These are phyloP conservation scores for Setomelanomma holmii DNA, from an alignment of 2,329 filamentous ascomycete species.

Conservation along the genomic window DNA sequence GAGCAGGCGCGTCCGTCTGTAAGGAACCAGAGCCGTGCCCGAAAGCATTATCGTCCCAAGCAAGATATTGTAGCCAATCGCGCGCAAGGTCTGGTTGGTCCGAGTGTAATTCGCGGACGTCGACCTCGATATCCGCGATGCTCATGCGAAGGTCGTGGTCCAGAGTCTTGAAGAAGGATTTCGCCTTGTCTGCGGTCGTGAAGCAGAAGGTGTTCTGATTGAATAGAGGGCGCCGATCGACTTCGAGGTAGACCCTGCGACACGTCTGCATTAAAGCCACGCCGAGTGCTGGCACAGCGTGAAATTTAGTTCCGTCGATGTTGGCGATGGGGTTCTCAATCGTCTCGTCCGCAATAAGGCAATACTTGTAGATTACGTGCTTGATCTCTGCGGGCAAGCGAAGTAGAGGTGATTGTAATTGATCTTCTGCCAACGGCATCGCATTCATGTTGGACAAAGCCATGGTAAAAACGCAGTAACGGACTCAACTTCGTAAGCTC, in stretches of 20 bases:
- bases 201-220: slow-evolving; percentile 48
- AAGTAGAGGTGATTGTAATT: slow-evolving; percentile 42
- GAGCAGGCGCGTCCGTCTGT: slow-evolving; percentile 32
- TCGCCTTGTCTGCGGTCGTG: slow-evolving; percentile 38
- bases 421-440: slow-evolving; percentile 26
- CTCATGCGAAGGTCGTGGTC: slow-evolving; percentile 22
- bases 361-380: slow-evolving; percentile 39
- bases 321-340: slow-evolving; percentile 33
- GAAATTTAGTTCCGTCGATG: neutral
- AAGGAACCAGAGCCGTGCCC: slow-evolving; percentile 30
- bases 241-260: slow-evolving; percentile 43
- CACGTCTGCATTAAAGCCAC: slow-evolving; percentile 47
- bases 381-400: slow-evolving; percentile 45
- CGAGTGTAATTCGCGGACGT: slow-evolving; percentile 39
- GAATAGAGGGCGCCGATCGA: slow-evolving; percentile 39
- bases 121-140: slow-evolving; percentile 47
- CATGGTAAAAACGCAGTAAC: neutral
- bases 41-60: slow-evolving; percentile 28
- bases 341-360: slow-evolving; percentile 31
- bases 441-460: slow-evolving; percentile 12
- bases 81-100: slow-evolving; percentile 29
- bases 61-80: slow-evolving; percentile 49
- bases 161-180: slow-evolving; percentile 37
- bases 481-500: neutral
- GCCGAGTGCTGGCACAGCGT: slow-evolving; percentile 15